Base-by-base conservation (phyloP, 2,329 filamentous ascomycete genomes). In the Aaosphaeria pasadenensis region DNA sequence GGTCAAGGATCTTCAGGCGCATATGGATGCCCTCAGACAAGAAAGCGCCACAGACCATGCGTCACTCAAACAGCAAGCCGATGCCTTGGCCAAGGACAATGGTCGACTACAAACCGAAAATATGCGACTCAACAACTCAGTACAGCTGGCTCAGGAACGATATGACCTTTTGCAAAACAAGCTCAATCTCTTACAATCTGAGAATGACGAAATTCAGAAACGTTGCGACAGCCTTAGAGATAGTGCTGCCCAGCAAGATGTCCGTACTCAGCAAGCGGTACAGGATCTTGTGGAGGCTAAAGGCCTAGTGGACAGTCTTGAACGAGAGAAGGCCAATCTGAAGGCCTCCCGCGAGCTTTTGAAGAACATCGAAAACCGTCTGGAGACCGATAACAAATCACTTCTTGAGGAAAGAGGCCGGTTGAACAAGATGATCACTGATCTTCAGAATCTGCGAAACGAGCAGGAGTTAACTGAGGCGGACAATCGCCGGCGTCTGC, bases 311-410 rank as follows among this genome's bases (percentile, higher is more conserved):
- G 92, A 99, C 63, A 91, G 90, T 62, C 82, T 96, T 70, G 87
- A 91, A 45, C 91, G 90, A 55, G 94, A 99, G 67, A 90, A 86
- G 46, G 86, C 91, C 11, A 96, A 97, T 63, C 81, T 96, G 32
- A 96, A 95, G 69, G 91, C 92, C 0, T 92, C 97, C 71, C 96
- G 96, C 73, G 88, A 90, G 35, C 78, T 99, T 7, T 96, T 89
- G 88, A 95, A 94, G 74, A 89, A 87, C 47, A 95, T 96, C 32
- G 91, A 97, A 66, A 86, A 88, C 54, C 85, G 95, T 45, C 78
- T 97, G 39, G 87, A 83, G 53, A 89, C 94, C 60, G 91, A 97
- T 63, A 96, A 94, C 55, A 90, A 96, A 63, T 83, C 76, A 17
- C 76, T 97, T 9, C 80, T 88, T 39, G 89, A 95, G 51, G 94